These are phyloP conservation scores for Citrullus colocynthis DNA, from an alignment of 306 rosid genomes.

Conservation along the genomic window DNA sequence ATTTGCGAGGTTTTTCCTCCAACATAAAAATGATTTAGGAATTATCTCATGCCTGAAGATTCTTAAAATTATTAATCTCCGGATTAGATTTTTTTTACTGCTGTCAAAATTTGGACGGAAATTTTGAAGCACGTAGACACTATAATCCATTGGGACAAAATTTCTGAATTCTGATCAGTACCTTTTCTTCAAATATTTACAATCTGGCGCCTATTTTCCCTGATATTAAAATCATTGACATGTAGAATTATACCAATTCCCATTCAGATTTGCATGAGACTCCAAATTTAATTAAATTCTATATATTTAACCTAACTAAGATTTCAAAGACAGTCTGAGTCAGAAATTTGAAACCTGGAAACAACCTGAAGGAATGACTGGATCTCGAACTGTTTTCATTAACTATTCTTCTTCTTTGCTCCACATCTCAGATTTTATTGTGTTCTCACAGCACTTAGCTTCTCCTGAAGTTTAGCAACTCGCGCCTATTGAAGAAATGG, in stretches of 20 bases:
- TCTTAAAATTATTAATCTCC: neutral
- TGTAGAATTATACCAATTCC: neutral
- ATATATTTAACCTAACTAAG: neutral
- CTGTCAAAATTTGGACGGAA: neutral
- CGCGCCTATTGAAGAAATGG: conserved; percentile 37
- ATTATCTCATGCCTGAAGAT: neutral
- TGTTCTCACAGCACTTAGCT: conserved; percentile 23
- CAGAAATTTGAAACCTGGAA: conserved; percentile 15
- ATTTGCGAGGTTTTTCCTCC: neutral
- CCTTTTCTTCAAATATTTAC: neutral
- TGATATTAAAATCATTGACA: neutral
- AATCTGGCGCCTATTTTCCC: neutral
- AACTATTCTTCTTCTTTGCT: conserved; percentile 7
- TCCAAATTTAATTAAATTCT: neutral
- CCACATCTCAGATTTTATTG: conserved; percentile 18
- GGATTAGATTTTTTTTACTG: neutral
- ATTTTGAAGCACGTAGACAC: neutral
- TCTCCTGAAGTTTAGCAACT: conserved; percentile 50
- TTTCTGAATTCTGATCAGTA: neutral
- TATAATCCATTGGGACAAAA: neutral
- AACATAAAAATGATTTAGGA: neutral
- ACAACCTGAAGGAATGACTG: neutral
- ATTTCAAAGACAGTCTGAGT: neutral
- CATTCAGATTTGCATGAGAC: neutral
- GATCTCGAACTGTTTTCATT: conserved; percentile 2